A percentile compares a stretch with the other conserved stretches of the same genome.
These are phyloP conservation scores for Phoenix dactylifera DNA, from an alignment of 176 grass and related monocot genomes.

Conservation along the genomic window DNA sequence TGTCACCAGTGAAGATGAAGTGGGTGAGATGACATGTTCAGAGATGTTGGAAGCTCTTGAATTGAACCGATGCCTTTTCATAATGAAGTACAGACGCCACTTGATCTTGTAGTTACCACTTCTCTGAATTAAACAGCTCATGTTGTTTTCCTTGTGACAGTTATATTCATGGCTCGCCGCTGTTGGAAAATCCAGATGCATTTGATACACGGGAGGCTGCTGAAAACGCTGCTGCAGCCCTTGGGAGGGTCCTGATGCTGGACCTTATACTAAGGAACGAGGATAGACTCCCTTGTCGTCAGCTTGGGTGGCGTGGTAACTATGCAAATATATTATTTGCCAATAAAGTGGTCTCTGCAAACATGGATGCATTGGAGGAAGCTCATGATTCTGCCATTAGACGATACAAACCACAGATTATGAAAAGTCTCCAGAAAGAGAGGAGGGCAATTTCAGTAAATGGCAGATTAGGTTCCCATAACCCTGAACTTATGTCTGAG, in stretches of 20 bases:
- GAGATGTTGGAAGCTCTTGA: constrained; percentile 88
- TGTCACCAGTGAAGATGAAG: constrained; percentile 42
- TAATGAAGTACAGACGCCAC: constrained; percentile 69
- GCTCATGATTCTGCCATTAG: constrained; percentile 41
- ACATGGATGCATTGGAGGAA: constrained; percentile 49
- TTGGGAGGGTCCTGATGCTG: constrained; percentile 82
- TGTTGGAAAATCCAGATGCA: constrained; percentile 53
- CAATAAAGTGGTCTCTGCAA: constrained; percentile 47
- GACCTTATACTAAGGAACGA: constrained; percentile 91
- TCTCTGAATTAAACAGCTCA: too few relatives aligned
- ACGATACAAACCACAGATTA: constrained; percentile 45
- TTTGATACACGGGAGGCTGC: constrained; percentile 59
- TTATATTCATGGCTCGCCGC: constrained; percentile 76
- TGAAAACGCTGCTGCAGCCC: constrained; percentile 65
- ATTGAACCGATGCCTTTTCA: constrained; percentile 73
- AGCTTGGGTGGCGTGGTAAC: constrained; percentile 92
- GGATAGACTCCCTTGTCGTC: constrained; percentile 72
- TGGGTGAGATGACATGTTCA: constrained; percentile 54
- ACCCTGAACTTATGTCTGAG: neutral
- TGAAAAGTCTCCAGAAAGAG: constrained; percentile 40
- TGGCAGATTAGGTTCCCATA: constrained; percentile 52
- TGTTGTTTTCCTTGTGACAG: constrained; percentile 32
- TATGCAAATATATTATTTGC: constrained; percentile 76
- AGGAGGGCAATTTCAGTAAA: constrained; percentile 71
- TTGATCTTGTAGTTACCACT: constrained; percentile 1